These are phyloP conservation scores for Scleroderma citrinum DNA, from an alignment of 768 basidiomycete genomes.

Conservation along the genomic window DNA sequence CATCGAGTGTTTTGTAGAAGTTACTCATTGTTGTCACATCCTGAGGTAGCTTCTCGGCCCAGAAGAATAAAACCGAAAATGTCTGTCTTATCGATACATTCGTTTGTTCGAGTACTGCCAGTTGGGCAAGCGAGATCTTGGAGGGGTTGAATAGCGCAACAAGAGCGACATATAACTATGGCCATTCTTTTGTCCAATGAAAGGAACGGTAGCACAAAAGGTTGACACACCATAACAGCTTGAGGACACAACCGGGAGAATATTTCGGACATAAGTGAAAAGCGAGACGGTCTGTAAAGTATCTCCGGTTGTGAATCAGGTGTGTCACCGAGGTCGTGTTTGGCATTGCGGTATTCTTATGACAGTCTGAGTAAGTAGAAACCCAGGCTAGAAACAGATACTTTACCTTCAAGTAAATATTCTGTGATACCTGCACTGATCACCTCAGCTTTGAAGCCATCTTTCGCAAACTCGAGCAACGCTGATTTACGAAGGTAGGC, in stretches of 20 bases:
- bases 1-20: constrained; percentile 17
- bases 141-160: constrained; percentile 21
- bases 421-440: constrained; percentile 13
- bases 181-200: neutral
- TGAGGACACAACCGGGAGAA: constrained; percentile 11
- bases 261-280: constrained; percentile 4
- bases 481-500: constrained; percentile 20
- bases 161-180: constrained; percentile 24
- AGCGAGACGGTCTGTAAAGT: constrained; percentile 6
- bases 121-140: constrained; percentile 23
- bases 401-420: constrained; percentile 11
- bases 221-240: constrained; percentile 10
- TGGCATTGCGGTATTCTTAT: constrained; percentile 17
- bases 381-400: neutral
- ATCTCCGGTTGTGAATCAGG: constrained; percentile 8
- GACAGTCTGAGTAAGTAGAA: neutral
- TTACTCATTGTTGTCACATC: constrained; percentile 15
- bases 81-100: constrained; percentile 18
- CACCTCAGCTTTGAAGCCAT: constrained; percentile 15
- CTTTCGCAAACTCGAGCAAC: constrained; percentile 5
- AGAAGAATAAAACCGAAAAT: constrained; percentile 5
- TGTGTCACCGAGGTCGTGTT: constrained; percentile 12
- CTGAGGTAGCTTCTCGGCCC: constrained; percentile 3
- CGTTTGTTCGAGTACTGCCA: constrained; percentile 26
- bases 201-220: neutral